Conservation (phyloP, 768 basidiomycete genomes). For the Russula brevipes region DNA sequence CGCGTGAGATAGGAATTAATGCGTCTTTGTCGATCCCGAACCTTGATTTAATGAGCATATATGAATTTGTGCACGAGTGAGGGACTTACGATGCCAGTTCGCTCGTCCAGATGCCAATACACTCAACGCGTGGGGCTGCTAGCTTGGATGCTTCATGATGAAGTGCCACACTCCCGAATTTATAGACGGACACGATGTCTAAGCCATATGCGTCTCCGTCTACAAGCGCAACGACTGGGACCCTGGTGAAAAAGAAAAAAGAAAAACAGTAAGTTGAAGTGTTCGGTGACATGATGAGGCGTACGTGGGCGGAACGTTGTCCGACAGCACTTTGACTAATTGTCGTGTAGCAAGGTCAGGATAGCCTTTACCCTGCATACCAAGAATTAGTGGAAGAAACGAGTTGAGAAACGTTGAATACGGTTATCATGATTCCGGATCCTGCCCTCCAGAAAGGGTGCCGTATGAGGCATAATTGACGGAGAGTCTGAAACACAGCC, state of each 20-base stretch:
- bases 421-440: conserved; percentile 74
- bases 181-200: conserved; percentile 87
- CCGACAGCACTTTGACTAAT: conserved; percentile 66
- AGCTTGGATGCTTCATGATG: conserved; percentile 67
- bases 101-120: conserved; percentile 72
- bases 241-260: conserved; percentile 38
- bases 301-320: conserved; percentile 58
- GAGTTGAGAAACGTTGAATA: conserved; percentile 29
- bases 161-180: conserved; percentile 66
- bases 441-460: conserved; percentile 46
- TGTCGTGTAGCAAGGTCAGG: conserved; percentile 91
- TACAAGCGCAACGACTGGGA: conserved; percentile 74
- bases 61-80: background rate
- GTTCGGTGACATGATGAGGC: conserved; percentile 15
- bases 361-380: conserved; percentile 86
- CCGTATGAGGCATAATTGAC: conserved; percentile 48
- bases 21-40: conserved; percentile 54
- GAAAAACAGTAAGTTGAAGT: background rate
- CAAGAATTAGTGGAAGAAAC: background rate
- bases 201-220: conserved; percentile 92
- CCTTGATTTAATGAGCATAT: conserved; percentile 34
- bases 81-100: conserved; percentile 57
- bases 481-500: conserved; percentile 94
- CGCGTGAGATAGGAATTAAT: conserved; percentile 61
- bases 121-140: conserved; percentile 62